Conservation (phyloP, 2,329 filamentous ascomycete genomes). For the Diaporthe sp. region DNA sequence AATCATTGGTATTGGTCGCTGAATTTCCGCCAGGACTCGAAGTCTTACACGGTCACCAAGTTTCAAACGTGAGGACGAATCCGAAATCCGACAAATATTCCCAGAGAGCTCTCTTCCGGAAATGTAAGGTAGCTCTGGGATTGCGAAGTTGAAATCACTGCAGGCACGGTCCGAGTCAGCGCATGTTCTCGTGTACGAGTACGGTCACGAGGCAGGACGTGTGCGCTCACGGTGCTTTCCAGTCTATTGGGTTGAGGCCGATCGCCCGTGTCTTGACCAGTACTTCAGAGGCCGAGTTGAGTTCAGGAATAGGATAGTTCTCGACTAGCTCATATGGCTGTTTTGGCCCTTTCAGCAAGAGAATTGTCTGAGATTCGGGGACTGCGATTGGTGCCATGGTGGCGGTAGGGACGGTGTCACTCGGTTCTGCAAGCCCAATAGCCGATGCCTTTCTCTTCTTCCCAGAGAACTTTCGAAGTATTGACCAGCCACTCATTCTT, state of each 20-base stretch:
- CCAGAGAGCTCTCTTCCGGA: conserved; percentile 79
- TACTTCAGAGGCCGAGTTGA: conserved; percentile 58
- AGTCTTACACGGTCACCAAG: conserved; percentile 64
- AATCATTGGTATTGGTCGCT: background rate
- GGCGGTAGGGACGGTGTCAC: background rate
- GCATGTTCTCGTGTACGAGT: background rate
- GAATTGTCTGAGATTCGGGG: conserved; percentile 46
- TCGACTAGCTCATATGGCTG: conserved; percentile 47
- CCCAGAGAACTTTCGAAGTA: conserved; percentile 33
- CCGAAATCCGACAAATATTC: conserved; percentile 64
- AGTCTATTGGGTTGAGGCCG: conserved; percentile 82
- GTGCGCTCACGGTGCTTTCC: conserved; percentile 75
- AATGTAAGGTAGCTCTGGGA: conserved; percentile 76
- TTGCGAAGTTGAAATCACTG: conserved; percentile 78
- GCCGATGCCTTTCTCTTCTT: conserved; percentile 26
- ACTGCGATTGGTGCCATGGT: conserved; percentile 28
- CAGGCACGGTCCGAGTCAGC: background rate
- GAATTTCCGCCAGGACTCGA: background rate
- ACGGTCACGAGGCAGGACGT: background rate
- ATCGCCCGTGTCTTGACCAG: conserved; percentile 74
- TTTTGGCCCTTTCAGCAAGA: conserved; percentile 47
- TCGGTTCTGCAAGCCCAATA: background rate
- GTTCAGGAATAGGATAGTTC: conserved; percentile 46
- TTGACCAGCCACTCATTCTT: conserved; percentile 29
- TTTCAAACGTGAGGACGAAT: conserved; percentile 61